Percentiles rank a stretch among this genome's conserved stretches.
phyloP scores from a whole-genome alignment of 768 basidiomycete species.

The Podaxis carcinomalis region DNA sequence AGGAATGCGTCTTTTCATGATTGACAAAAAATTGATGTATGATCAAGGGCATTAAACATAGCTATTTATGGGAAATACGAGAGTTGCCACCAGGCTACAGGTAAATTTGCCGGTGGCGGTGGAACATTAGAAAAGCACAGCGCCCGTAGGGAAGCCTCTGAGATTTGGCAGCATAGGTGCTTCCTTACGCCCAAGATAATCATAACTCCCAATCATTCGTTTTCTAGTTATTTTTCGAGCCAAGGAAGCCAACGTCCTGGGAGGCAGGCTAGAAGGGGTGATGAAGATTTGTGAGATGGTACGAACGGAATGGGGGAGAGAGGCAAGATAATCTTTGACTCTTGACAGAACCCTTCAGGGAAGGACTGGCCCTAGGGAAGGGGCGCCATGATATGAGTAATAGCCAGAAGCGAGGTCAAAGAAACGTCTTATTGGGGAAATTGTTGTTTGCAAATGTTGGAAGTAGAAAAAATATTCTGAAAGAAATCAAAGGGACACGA shows the following conservation, averaged over 20 bases:
- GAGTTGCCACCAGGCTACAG: neutral
- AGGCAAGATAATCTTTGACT: neutral
- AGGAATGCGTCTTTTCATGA: neutral
- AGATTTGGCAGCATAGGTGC: neutral
- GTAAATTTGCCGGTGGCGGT: neutral
- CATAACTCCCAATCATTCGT: neutral
- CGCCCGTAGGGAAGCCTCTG: neutral
- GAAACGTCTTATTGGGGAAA: neutral
- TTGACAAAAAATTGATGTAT: neutral
- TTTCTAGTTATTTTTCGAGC: neutral
- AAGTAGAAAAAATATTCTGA: neutral
- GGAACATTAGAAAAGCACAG: constrained; percentile 8
- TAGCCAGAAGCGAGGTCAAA: neutral
- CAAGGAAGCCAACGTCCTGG: neutral
- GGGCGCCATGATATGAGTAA: neutral
- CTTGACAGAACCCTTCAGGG: constrained; percentile 1
- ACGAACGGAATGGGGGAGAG: neutral
- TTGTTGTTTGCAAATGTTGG: neutral
- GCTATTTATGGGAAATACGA: neutral
- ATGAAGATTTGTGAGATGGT: neutral
- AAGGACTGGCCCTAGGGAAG: neutral
- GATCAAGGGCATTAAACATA: neutral
- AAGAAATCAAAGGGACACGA: neutral
- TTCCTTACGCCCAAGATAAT: neutral
- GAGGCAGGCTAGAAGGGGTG: constrained; percentile 6